These are phyloP conservation scores for Acarospora socialis DNA, from an alignment of 2,329 filamentous ascomycete species.

Conservation along the genomic window DNA sequence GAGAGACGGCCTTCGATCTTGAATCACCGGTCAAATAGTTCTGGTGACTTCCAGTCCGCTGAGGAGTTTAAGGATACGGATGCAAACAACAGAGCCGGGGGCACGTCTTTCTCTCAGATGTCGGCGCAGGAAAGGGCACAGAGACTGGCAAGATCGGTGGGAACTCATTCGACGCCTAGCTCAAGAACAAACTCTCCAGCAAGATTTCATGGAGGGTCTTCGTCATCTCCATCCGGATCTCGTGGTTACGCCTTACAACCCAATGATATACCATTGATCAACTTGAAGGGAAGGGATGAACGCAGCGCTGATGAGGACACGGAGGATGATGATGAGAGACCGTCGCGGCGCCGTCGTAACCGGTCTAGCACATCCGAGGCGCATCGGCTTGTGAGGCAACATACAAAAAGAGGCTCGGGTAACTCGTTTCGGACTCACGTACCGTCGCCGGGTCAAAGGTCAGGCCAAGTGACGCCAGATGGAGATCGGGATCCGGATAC, in stretches of 20 bases:
- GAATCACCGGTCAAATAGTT: constrained; percentile 4
- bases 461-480: constrained; percentile 22
- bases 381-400: constrained; percentile 9
- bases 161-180: constrained; percentile 13
- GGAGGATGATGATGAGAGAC: constrained; percentile 13
- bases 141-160: constrained; percentile 12
- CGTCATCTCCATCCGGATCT: constrained; percentile 4
- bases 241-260: constrained; percentile 13
- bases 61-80: constrained; percentile 6
- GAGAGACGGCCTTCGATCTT: constrained; percentile 4
- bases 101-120: constrained; percentile 8
- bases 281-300: constrained; percentile 13
- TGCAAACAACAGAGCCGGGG: background rate
- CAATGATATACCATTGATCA: constrained; percentile 16
- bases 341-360: constrained; percentile 10
- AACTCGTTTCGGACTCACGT: constrained; percentile 19
- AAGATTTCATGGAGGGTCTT: constrained; percentile 1
- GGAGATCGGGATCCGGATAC: constrained; percentile 37
- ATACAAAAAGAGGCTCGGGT: constrained; percentile 3
- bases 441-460: constrained; percentile 19
- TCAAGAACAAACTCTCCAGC: constrained; percentile 10
- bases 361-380: constrained; percentile 8
- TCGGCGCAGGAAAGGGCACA: constrained; percentile 12
- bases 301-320: constrained; percentile 17
- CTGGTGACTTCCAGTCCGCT: background rate